Evolutionary conservation across 352 stramenopile genomes (phyloP), one percentile per base, ranked within the genome.

Genomic region (Globisporangium barbulae): DNA sequence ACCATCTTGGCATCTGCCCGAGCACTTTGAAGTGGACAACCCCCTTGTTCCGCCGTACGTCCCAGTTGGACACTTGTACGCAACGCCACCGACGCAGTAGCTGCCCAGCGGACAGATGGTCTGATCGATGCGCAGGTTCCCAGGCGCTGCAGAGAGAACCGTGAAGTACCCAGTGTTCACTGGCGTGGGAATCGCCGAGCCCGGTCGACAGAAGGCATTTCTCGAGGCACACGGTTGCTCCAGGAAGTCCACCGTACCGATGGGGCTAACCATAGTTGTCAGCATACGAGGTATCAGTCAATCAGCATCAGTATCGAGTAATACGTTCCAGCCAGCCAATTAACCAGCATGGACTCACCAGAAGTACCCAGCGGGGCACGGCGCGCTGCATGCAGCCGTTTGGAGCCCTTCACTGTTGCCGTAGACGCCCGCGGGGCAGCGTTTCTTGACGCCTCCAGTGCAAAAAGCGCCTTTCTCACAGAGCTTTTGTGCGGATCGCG

Each of bases 391-490:
- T 28, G 66, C 53, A 6, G 77, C 63, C 2, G 65, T 85, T 7
- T 72, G 59, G 9, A 91, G 70, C 3, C 73, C 75, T 56, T 68
- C 28, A 0, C 53, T 68, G 22, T 45, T 49, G 2, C 84, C 84
- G 21, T 83, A 91, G 1, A 79, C 77, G 0, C 84, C 82, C 15
- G 64, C 30, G 3, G 74, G 75, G 53, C 84, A 93, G 25, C 70
- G 56, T 9, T 48, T 67, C 74, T 89, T 91, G 50, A 87, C 59
- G 3, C 84, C 84, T 8, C 30, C 59, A 45, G 70, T 44, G 49
- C 84, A 93, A 54, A 83, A 93, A 9, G 79, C 66, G 3, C 82
- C 82, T 63, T 61, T 64, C 31, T 91, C 84, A 48, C 84, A 93
- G 35, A 70, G 50, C 1, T 60, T 63, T 37, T 91, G 78, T 41